Evolutionary conservation across 176 grass and related monocot species (phyloP), one percentile per base, ranked within the genome.

Genomic region (Thinopyrum elongatum): DNA sequence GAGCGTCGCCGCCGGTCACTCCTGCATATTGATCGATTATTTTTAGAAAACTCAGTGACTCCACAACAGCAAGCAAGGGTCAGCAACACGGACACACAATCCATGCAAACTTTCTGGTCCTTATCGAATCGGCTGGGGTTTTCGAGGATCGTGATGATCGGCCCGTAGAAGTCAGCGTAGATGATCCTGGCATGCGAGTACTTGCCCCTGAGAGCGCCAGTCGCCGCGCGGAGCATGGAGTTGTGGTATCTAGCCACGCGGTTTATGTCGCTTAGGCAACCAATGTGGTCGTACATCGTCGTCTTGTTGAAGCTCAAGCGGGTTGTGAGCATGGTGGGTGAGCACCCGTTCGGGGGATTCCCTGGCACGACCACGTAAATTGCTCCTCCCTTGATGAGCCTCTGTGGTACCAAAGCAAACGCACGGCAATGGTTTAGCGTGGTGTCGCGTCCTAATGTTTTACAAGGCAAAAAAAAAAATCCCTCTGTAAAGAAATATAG

Each of bases 321-420:
- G 3, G 41, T 4, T 1, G 64, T 71, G 2, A 71, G 83, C 0
- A 70, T 7, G 1, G 78, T 1, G 0, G 88, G 83, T 0, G 53
- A 49, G 39, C 88, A 86, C 41, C 88, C 88, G 7, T 3, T 86
- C 27, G 84, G 83, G 0, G 83, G 83, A 16, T 78, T 90, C 25
- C 83, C 88, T 0, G 88, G 79, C 38, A 90, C 83, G 0, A 89
- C 78, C 0, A 89, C 8, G 11, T 86, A 80, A 4, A 23, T 17
- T 10, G 76, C 84, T 0, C 67, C 77, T 25, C 36, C 21, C 6
- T 21, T 44, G 21, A 86, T 80, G 10, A 80, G 85, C 67, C 67
- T 71, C 77, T 86, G 67, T 1, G n/a, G 11, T 15, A 21, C 41
- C 49, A 51, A 67, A 30, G 28, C 4, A 49, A 15, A 58, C 53